Conservation (phyloP, 129 eudicot genomes). For the Silybum marianum region DNA sequence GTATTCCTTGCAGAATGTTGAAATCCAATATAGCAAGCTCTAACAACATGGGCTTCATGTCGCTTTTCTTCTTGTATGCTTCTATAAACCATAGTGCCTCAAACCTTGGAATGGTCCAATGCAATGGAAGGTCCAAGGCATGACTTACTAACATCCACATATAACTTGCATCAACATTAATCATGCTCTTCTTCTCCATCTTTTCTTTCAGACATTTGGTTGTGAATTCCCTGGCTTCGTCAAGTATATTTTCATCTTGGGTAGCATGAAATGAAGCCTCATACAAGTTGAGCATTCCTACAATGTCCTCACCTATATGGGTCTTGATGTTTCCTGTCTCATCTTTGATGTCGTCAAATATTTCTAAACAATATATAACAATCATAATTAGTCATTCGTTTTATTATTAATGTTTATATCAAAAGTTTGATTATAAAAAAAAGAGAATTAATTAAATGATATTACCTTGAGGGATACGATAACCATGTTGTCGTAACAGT, state of each 20-base stretch:
- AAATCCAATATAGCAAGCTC: slow-evolving; percentile 34
- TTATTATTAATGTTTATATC: no score
- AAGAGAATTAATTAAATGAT: not conserved
- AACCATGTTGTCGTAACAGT: slow-evolving; percentile 50
- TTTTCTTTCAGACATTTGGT: slow-evolving; percentile 16
- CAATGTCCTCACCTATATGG: slow-evolving; percentile 20
- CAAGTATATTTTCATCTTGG: slow-evolving; percentile 34
- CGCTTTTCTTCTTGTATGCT: slow-evolving; percentile 14
- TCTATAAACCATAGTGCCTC: slow-evolving; percentile 35
- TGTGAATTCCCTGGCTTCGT: slow-evolving; percentile 37
- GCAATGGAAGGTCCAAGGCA: slow-evolving; percentile 33
- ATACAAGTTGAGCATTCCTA: slow-evolving; percentile 37
- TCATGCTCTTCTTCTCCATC: not conserved
- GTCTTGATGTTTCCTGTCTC: slow-evolving; percentile 38
- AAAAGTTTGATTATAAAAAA: no score
- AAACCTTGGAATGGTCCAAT: slow-evolving; percentile 18
- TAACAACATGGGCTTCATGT: slow-evolving; percentile 22
- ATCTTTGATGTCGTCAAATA: slow-evolving; percentile 33
- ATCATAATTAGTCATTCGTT: not conserved
- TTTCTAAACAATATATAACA: not conserved
- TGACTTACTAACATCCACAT: slow-evolving; percentile 24
- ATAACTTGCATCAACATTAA: not conserved
- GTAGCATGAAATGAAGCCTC: slow-evolving; percentile 47
- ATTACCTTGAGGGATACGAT: slow-evolving; percentile 47
- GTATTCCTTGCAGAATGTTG: slow-evolving; percentile 35